Base-by-base conservation (phyloP, 495 filamentous ascomycete genomes). In the Penicillium salamii region DNA sequence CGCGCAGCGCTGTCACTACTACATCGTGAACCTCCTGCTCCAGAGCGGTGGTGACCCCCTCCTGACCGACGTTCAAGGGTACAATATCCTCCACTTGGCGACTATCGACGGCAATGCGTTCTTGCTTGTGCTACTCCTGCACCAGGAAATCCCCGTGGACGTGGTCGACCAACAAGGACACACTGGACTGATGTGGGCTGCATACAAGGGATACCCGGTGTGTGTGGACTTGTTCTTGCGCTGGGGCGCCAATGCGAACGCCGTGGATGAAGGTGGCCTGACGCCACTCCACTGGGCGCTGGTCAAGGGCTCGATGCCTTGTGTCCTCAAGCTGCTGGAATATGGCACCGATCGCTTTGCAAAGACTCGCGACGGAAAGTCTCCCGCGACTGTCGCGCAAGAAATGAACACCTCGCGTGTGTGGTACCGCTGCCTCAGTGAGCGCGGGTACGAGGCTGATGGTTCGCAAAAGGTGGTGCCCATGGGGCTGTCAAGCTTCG, bases 41-140 rank as follows among this genome's bases (percentile, higher is more conserved):
- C 80, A 89, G 49, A 78, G 88, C 62, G 93, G 93, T 50, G 91
- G 91, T 45, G 91, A 97, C 62, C 91, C 91, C 32, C 79, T 93
- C 15, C 76, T 96, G 52, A 86, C 83, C 56, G 93, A 98, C 61
- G 80, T 86, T 29, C 90, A 96, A 76, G 93, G 93, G 53, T 97
- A 96, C 71, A 98, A 97, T 60, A 89, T 95, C 37, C 81, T 98
- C 9, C 93, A 98, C 62, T 88, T 96, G 43, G 91, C 93, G 38
- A 97, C 93, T 0, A 93, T 97, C 59, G 92, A 97, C 58, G 93
- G 95, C 53, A 97, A 96, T 62, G 86, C 95, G n/a, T 87, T 93
- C 56, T 77, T 96, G 39, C 75, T 98, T n/a, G 78, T 92, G 21
- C 72, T 98, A 3, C 75, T 90, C 12, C 75, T 98, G 2, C 93